Evolutionary conservation across 1,139 yeast genomes (phyloP).

Genomic region (Hansenula lynferdii): DNA sequence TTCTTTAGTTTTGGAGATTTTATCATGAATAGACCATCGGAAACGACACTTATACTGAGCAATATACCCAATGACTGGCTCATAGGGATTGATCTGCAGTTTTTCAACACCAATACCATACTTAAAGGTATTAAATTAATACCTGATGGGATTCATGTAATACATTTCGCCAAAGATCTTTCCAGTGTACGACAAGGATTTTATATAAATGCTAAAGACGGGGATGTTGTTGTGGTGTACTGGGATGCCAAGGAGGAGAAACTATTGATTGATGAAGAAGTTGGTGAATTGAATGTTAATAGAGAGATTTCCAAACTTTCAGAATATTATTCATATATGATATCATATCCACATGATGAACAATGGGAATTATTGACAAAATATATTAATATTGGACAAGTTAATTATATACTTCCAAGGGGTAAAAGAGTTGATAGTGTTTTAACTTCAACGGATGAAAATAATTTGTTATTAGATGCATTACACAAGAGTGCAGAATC

Average conservation of each 20-base stretch:
- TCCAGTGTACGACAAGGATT: constrained; percentile 26
- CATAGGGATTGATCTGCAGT: constrained; percentile 34
- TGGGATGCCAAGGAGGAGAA: constrained; percentile 27
- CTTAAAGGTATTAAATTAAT: constrained; percentile 33
- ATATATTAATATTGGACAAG: constrained; percentile 14
- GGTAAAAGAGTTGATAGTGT: constrained; percentile 27
- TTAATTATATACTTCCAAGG: constrained; percentile 22
- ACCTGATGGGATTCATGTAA: constrained; percentile 32
- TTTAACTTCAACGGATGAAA: constrained; percentile 36
- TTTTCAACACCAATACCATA: constrained; percentile 29
- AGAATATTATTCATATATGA: constrained; percentile 28
- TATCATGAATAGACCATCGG: constrained; percentile 23
- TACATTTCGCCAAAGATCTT: constrained; percentile 32
- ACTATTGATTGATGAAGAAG: constrained; percentile 23
- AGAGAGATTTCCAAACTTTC: constrained; percentile 23
- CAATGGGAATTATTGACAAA: constrained; percentile 25
- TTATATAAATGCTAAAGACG: constrained; percentile 23
- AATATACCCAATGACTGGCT: constrained; percentile 27
- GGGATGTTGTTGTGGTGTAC: constrained; percentile 18
- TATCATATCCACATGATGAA: constrained; percentile 22
- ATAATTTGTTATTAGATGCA: constrained; percentile 27
- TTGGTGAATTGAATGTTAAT: constrained; percentile 27
- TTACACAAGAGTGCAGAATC: constrained; percentile 20
- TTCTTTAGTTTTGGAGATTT: no score
- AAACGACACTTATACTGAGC: constrained; percentile 24